Base-by-base conservation (phyloP, 768 basidiomycete species). In the Nidularia pulvinata region DNA sequence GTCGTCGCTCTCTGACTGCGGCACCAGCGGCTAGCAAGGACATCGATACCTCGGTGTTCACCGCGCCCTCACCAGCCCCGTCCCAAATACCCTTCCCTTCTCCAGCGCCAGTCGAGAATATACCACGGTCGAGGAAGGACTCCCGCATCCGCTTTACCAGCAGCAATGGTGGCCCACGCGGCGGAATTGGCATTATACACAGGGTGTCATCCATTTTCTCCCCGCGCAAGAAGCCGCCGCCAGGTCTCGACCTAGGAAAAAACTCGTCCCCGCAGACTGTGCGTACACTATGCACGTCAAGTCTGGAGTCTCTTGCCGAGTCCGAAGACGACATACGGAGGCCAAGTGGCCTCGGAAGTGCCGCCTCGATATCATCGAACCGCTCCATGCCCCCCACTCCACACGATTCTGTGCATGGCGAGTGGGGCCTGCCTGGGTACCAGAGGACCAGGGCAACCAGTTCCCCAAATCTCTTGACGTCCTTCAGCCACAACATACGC, bases 321-420 rank as follows among this genome's bases (percentile, higher is more conserved):
- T 65, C 65, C 5, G 65, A 66, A n/a, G 74, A 76, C 46, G 76
- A 79, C 33, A 79, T 79, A 50, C 74, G 78, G 30, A 59, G 73
- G 44, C 78, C 78, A 6, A 79, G 78, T 58, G 78, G 76, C 5
- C 61, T 79, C 10, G 78, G 78, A 22, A 68, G 73, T 33, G 63
- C 73, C 6, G 68, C 64, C 0, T 73, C 76, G 2, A 59, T 75
- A 14, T 62, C 61, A 0, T 75, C 74, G 5, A 65, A 69, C 34
- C 63, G 62, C 7, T 73, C 75, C 7, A 53, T 73, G 25, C 74
- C 73, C 2, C 69, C 69, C 6, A 71, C 75, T 11, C 68, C 74
- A 1, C 68, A 67, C 48, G 45, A 50, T 55, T 58, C 55, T 54
- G 16, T 55, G 32, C 43, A 36, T 16, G 45, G 52, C 19, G 55